phyloP scores from a whole-genome alignment of 2,329 filamentous ascomycete species.

The Fusarium nanum region DNA sequence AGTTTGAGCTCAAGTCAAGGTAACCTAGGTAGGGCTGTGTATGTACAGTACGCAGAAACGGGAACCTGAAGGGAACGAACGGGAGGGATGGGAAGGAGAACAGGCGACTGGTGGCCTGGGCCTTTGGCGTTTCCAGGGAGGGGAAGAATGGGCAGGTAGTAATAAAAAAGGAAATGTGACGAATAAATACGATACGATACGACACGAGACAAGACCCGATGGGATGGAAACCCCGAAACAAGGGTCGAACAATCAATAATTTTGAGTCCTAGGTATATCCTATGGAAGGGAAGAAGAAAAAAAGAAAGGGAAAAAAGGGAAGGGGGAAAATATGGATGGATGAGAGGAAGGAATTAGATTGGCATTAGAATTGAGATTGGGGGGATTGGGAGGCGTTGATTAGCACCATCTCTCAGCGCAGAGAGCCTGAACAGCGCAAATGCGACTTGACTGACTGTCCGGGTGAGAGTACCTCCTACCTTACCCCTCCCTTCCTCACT shows the following conservation, averaged over 20 bases:
- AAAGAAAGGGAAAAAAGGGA: neutral
- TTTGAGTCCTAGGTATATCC: slow-evolving; percentile 5
- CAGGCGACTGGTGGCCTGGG: slow-evolving; percentile 41
- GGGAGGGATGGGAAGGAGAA: slow-evolving; percentile 44
- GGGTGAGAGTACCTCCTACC: neutral
- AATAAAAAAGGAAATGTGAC: slow-evolving; percentile 44
- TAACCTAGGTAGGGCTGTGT: neutral
- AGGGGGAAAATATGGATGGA: slow-evolving; percentile 11
- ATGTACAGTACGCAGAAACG: slow-evolving; percentile 15
- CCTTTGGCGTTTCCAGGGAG: slow-evolving; percentile 36
- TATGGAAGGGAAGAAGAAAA: neutral
- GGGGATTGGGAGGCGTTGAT: slow-evolving; percentile 40
- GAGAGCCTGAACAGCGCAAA: neutral
- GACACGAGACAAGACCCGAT: slow-evolving; percentile 18
- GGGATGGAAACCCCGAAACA: slow-evolving; percentile 25
- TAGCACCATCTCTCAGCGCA: slow-evolving; percentile 24
- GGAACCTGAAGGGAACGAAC: slow-evolving; percentile 14
- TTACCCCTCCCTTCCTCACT: slow-evolving; percentile 15
- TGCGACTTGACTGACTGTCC: neutral
- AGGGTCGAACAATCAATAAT: slow-evolving; percentile 35
- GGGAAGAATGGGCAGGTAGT: slow-evolving; percentile 37
- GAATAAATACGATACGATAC: slow-evolving; percentile 3
- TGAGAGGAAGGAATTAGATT: slow-evolving; percentile 5
- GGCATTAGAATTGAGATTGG: slow-evolving; percentile 21
- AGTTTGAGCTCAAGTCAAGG: slow-evolving; percentile 12